Evolutionary conservation across 345 rosid genomes (phyloP), one percentile per base, ranked within the genome.

Genomic region (Dipteronia sinensis): DNA sequence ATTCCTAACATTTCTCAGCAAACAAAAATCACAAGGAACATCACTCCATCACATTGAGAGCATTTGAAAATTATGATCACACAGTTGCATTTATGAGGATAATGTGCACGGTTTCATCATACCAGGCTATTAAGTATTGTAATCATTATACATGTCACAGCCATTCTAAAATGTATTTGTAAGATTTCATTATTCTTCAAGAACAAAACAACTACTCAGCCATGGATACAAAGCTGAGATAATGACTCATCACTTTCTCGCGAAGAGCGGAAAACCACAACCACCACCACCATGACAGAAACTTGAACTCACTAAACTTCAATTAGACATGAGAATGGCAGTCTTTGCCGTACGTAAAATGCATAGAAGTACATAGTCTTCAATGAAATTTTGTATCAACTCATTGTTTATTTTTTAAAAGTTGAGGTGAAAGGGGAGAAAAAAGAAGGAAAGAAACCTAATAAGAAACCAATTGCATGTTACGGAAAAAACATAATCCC

Each of bases 321-420:
- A 72, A 74, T 40, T 58, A n/a, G 44, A 68, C 40, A 68, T 10
- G 29, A 20, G n/a, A 46, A 77, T 63, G 47, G 62, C 29, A 13
- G 44, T 27, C 40, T 49, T 74, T 49, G 44, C 16, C 65, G 56
- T 42, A 38, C 19, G 17, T 6, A 73, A 65, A 73, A 34, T 47
- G 42, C 40, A 71, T 58, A 72, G 56, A 47, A 22, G 27, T 47
- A 40, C 1, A 23, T 3, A 20, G 16, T 75, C 56, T 65, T 70
- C 38, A 53, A 11, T 62, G 25, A 55, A 17, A 66, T 44, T 58
- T 58, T 74, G 25, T 47, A 58, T 23, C 55, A 74, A 68, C 72
- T 68, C 79, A 73, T 74, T 19, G 17, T 23, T 84, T 84, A 78
- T 81, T 76, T 44, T 56, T 66, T 71, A n/a, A 16, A 56, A 70